Conservation (phyloP, 805 yeast species). For the Ogataea chonburiensis region DNA sequence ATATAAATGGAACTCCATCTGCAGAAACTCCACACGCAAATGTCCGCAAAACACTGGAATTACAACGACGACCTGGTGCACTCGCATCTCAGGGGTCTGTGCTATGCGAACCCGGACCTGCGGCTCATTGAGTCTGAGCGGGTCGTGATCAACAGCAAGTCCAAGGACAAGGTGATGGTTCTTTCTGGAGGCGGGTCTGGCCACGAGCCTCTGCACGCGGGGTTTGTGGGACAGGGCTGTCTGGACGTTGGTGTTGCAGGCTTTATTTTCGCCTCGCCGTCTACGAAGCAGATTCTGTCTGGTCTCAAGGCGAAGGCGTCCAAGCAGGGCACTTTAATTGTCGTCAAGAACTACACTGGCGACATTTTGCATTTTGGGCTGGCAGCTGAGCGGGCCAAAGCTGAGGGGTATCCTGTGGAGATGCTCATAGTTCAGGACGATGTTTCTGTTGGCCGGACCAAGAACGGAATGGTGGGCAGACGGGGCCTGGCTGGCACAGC, state of each 20-base stretch:
- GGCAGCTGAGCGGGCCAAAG: constrained; percentile 84
- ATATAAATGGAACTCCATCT: no score
- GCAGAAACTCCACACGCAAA: no score
- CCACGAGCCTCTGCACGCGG: constrained; percentile 93
- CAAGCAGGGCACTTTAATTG: constrained; percentile 65
- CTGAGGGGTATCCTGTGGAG: constrained; percentile 69
- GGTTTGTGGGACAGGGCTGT: constrained; percentile 82
- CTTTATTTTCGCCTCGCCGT: constrained; percentile 88
- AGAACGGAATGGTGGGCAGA: constrained; percentile 90
- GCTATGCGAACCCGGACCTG: constrained; percentile 53
- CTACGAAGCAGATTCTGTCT: constrained; percentile 75
- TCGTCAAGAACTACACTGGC: constrained; percentile 93
- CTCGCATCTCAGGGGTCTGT: constrained; percentile 51
- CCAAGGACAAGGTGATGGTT: constrained; percentile 58
- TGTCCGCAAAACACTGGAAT: constrained; percentile 46
- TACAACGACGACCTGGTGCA: constrained; percentile 47
- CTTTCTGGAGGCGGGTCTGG: constrained; percentile 95
- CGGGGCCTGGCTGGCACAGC: constrained; percentile 93
- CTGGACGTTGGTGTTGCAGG: constrained; percentile 90
- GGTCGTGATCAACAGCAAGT: constrained; percentile 44
- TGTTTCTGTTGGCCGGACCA: constrained; percentile 88
- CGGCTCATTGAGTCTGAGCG: constrained; percentile 54
- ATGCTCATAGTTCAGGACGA: constrained; percentile 85
- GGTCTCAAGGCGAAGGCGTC: constrained; percentile 60
- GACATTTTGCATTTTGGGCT: constrained; percentile 91